Base-by-base conservation (phyloP, 495 filamentous ascomycete species). In the Eremomyces bilateralis region DNA sequence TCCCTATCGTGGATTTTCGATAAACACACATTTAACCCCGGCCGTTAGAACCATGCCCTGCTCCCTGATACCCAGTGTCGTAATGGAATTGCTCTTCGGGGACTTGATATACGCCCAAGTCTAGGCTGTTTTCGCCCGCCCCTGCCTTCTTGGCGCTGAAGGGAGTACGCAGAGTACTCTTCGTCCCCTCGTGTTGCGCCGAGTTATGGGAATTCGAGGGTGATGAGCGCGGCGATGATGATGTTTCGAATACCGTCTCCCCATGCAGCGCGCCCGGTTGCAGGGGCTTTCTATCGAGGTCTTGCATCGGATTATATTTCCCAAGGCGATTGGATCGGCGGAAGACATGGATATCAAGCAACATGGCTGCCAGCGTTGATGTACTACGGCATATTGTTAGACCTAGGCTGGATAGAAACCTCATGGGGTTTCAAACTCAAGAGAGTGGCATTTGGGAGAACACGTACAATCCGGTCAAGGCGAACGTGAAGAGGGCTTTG, bases 401-500 rank as follows among this genome's bases (percentile, higher is more conserved):
- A 20, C 13, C n/a, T n/a, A n/a, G n/a, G n/a, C n/a, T n/a, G n/a
- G n/a, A n/a, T n/a, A 29, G 15, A 8, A 21, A 29, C 27, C 33
- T 34, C 24, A 37, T 32, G n/a, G 0, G 24, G 13, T 13, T 8
- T 27, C 6, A 27, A 27, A 27, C 6, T 6, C 24, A 27, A 27
- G 24, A 27, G n/a, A 15, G 21, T 16, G 25, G 20, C 8, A 32
- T 8, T 17, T 6, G 1, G 10, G 20, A 21, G 27, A 21, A 6
- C 4, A 50, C 49, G 11, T 37, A 54, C 42, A 60, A 40, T 21
- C 62, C 69, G 30, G 64, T 33, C 20, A 70, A 48, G 3, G 63
- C 58, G 53, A 79, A 76, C n/a, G 61, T 45, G 52, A 72, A 73
- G 5, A 76, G 55, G 13, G 71, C 59, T 53, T 76, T 79, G 60